phyloP scores from a whole-genome alignment of 805 yeast species.

The Blastobotrys robertii region DNA sequence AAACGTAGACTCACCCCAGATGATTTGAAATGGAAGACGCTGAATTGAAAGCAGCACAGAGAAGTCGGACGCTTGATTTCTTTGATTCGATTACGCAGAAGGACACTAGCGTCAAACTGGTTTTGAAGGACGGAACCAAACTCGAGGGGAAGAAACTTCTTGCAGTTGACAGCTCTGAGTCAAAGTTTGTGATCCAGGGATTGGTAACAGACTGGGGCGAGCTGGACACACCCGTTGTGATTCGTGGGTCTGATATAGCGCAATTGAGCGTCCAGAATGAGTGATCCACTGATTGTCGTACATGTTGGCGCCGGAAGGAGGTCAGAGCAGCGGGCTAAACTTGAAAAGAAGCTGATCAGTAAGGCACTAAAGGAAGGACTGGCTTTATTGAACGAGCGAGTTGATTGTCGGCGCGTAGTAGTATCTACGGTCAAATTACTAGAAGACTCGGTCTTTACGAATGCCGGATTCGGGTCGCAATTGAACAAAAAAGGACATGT shows the following conservation, averaged over 20 bases:
- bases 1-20: no score
- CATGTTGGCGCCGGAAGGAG: constrained; percentile 29
- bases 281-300: constrained; percentile 16
- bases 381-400: constrained; percentile 12
- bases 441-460: constrained; percentile 29
- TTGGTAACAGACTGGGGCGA: constrained; percentile 17
- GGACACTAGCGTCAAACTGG: constrained; percentile 5
- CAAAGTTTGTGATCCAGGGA: constrained; percentile 12
- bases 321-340: constrained; percentile 6
- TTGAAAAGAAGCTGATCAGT: constrained; percentile 10
- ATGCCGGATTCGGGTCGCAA: constrained; percentile 34
- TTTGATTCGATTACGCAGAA: neutral
- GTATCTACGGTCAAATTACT: constrained; percentile 21
- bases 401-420: constrained; percentile 15
- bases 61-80: neutral
- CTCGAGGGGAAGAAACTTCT: constrained; percentile 9
- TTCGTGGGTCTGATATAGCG: constrained; percentile 15
- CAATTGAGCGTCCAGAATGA: neutral
- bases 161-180: constrained; percentile 16
- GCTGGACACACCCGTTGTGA: constrained; percentile 6
- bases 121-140: constrained; percentile 4
- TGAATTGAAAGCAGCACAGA: neutral
- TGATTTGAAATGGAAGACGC: neutral
- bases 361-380: constrained; percentile 17
- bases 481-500: constrained; percentile 25